Evolutionary conservation across 805 yeast species (phyloP), one percentile per base, ranked within the genome.

Genomic region (Saitoella complicata): DNA sequence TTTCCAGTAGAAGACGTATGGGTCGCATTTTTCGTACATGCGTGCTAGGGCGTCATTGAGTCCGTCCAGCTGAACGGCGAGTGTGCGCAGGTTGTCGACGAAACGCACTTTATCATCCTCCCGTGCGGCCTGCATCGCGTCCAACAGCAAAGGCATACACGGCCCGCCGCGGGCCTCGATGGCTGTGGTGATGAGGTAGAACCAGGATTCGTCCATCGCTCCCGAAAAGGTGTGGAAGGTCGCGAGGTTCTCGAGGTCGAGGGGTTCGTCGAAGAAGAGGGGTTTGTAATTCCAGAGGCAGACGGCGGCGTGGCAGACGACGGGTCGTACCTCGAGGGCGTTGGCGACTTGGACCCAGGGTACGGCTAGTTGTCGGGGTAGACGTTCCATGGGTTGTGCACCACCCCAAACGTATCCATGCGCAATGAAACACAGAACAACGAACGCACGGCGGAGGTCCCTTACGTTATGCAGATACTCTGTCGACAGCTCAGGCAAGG

Each of bases 21-120:
- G 96, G 57, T 86, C 95, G 61, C 95, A 84, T 80, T 80, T 80
- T 52, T 87, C 94, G 56, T 82, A 86, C 91, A 87, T 81, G 53
- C 73, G 71, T 73, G 78, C 74, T 52, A 88, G 63, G 1, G 82
- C 71, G 3, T 79, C 67, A 9, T 86, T 91, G 51, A 88, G 65
- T 47, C 68, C 65, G 57, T 83, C 94, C 43, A 87, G 79, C 37
- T 72, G 63, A 58, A 79, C 82, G 1, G 95, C 94, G 45, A 87
- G 61, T 35, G 55, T 59, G 56, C 82, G 82, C 43, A 87, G 63
- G 39, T 68, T 59, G 34, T 52, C 56, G 6, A 67, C 64, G 7
- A 77, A 73, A 3, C 52, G 53, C 0, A 55, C 56, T 5, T 65
- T 46, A 41, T 79, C 63, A 41, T 70, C 65, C 2, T 63, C 62